Conservation (phyloP, 345 rosid genomes). For the Citrus glauca region DNA sequence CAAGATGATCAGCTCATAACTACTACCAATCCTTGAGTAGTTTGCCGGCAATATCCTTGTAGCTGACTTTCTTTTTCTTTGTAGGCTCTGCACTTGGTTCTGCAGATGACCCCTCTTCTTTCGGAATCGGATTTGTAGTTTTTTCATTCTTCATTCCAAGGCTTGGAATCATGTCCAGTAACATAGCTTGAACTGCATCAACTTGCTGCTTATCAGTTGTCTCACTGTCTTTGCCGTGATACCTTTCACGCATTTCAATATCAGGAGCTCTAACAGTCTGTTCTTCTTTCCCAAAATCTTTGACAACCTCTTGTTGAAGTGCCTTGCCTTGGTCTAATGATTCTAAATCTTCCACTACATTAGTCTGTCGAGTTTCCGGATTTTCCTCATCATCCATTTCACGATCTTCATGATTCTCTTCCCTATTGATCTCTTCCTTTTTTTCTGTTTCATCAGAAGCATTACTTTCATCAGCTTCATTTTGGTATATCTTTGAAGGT, state of each 20-base stretch:
- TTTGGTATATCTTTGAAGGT: conserved; percentile 49
- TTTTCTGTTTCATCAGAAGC: conserved; percentile 27
- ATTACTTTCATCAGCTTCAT: conserved; percentile 46
- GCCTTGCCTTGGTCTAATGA: conserved; percentile 18
- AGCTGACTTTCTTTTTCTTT: conserved; percentile 90
- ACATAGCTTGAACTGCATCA: conserved; percentile 85
- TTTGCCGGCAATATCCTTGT: conserved; percentile 61
- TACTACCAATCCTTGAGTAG: conserved; percentile 60
- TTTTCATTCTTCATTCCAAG: conserved; percentile 46
- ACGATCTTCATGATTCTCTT: conserved; percentile 16
- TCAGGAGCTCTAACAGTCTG: conserved; percentile 12
- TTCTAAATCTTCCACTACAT: conserved; percentile 24
- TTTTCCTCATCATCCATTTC: conserved; percentile 1
- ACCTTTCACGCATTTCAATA: conserved; percentile 6
- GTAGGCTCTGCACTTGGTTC: conserved; percentile 22
- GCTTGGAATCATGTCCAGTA: conserved; percentile 80
- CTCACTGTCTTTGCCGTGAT: conserved; percentile 4
- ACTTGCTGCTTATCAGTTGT: conserved; percentile 27
- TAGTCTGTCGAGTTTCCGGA: conserved; percentile 7
- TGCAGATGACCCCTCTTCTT: conserved; percentile 20
- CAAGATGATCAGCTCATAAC: not conserved
- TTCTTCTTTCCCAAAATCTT: conserved; percentile 11
- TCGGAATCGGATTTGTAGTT: conserved; percentile 2
- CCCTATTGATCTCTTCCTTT: conserved; percentile 19
- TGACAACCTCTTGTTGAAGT: conserved; percentile 22